Evolutionary conservation across 208 protist species (phyloP), one percentile per base, ranked within the genome.

Genomic region (Leishmania braziliensis): DNA sequence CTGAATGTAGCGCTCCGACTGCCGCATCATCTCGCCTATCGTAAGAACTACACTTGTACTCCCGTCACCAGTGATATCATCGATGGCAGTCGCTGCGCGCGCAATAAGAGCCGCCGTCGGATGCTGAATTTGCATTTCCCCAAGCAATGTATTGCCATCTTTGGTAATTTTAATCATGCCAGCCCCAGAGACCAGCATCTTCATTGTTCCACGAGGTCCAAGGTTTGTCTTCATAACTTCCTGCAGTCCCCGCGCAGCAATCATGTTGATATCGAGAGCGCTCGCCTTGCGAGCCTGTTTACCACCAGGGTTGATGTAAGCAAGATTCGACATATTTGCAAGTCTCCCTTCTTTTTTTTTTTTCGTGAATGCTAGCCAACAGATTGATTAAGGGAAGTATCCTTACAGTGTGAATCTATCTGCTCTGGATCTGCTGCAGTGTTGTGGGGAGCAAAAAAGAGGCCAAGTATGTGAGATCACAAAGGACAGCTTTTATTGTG

Each of bases 81-180:
- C 99, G 86, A 99, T 99, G 33, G 99, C 99, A 2, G 99, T 99
- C 20, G 99, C 99, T 43, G 99, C 98, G 50, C 99, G 96, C 12
- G 99, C 99, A 87, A 99, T 99, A 14, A 99, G 90, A 8, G 94
- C 90, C 20, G 99, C 99, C 33, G 99, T 99, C 39, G 99, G 99
- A 88, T 99, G 99, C 86, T 99, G 98, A 86, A 99, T 99, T 90
- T 99, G 99, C 99, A 99, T 99, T 87, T 99, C 99, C 58, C 99
- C 95, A 16, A 99, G 92, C 46, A 99, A 95, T 43, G 99, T 99
- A 83, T 98, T 99, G 46, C 99, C 99, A 80, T 99, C 99, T 90
- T 99, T 99, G 12, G 99, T 99, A 33, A 99, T 97, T 90, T 99
- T 99, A 75, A 99, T 99, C 71, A 99, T 96, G 39, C 99, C 99